A percentile compares a stretch with the other conserved stretches of the same genome.
Conservation (phyloP, 768 basidiomycete species). For the Russula brevipes region DNA sequence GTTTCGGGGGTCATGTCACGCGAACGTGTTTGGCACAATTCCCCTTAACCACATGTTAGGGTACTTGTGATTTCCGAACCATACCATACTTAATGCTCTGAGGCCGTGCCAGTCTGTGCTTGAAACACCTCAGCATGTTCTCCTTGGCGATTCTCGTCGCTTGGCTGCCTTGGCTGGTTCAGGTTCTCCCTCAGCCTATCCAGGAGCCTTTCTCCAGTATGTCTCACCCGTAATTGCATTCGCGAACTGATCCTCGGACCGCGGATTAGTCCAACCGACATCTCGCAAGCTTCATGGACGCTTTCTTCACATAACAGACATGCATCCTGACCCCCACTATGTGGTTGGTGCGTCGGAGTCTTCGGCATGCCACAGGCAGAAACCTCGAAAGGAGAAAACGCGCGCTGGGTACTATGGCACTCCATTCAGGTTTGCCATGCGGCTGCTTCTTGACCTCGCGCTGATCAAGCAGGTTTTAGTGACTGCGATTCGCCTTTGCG, state of each 20-base stretch:
- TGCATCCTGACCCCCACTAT: constrained; percentile 78
- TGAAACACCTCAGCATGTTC: constrained; percentile 15
- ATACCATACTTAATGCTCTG: neutral
- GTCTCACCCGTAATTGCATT: neutral
- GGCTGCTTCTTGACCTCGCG: neutral
- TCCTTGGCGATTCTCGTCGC: neutral
- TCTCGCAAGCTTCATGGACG: constrained; percentile 55
- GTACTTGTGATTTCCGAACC: neutral
- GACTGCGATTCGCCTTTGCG: constrained; percentile 78
- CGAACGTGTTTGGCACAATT: neutral
- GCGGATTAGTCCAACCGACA: constrained; percentile 3
- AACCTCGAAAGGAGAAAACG: constrained; percentile 49
- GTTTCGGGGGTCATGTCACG: constrained; percentile 5
- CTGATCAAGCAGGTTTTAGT: constrained; percentile 33
- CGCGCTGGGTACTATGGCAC: constrained; percentile 60
- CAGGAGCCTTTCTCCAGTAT: constrained; percentile 20
- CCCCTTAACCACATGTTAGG: constrained; percentile 8
- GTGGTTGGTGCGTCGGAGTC: constrained; percentile 43
- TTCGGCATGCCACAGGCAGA: constrained; percentile 63
- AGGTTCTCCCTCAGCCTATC: constrained; percentile 3
- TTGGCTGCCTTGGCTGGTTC: constrained; percentile 3
- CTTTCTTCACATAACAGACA: constrained; percentile 79
- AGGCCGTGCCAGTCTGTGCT: neutral
- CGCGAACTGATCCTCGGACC: neutral
- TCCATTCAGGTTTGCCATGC: constrained; percentile 52